Conservation (phyloP, 352 stramenopile genomes). For the Phytopythium oedochilum region DNA sequence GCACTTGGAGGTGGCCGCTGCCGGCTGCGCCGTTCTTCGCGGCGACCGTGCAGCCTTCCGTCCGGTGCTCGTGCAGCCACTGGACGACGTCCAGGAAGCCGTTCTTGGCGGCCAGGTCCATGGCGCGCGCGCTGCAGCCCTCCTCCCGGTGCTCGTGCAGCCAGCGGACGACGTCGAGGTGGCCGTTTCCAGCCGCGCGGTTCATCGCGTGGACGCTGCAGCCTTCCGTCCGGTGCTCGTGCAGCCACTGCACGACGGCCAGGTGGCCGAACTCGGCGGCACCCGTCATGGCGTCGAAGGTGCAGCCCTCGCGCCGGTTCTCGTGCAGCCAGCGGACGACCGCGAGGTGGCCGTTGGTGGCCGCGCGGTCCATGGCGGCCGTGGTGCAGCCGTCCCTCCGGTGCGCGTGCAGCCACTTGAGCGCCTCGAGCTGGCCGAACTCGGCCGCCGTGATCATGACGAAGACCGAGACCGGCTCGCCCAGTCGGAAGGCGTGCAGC, state of each 20-base stretch:
- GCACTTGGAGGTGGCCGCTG: conserved; percentile 41
- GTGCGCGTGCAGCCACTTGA: conserved; percentile 27
- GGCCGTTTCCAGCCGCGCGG: conserved; percentile 33
- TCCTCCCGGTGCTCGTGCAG: conserved; percentile 30
- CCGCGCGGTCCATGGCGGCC: conserved; percentile 34
- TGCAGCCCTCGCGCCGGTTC: conserved; percentile 32
- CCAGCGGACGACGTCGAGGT: conserved; percentile 43
- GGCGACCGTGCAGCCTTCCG: conserved; percentile 29
- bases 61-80: conserved; percentile 40
- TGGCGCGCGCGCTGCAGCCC: conserved; percentile 28
- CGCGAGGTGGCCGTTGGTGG: conserved; percentile 27
- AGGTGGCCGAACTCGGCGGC: conserved; percentile 28
- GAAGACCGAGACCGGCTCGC: conserved; percentile 29
- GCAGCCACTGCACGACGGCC: conserved; percentile 32
- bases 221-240: conserved; percentile 27
- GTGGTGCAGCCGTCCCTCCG: conserved; percentile 19
- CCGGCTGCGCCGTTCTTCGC: conserved; percentile 44
- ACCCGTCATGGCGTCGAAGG: conserved; percentile 30
- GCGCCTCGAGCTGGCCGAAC: conserved; percentile 24
- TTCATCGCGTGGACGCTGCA: conserved; percentile 41
- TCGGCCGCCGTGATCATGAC: conserved; percentile 33
- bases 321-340: conserved; percentile 36
- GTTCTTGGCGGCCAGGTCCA: conserved; percentile 45
- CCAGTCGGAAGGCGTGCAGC: conserved; percentile 21
- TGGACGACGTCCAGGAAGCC: conserved; percentile 44